Evolutionary conservation across 2,329 filamentous ascomycete genomes (phyloP).

Genomic region (Sporothrix inflata): DNA sequence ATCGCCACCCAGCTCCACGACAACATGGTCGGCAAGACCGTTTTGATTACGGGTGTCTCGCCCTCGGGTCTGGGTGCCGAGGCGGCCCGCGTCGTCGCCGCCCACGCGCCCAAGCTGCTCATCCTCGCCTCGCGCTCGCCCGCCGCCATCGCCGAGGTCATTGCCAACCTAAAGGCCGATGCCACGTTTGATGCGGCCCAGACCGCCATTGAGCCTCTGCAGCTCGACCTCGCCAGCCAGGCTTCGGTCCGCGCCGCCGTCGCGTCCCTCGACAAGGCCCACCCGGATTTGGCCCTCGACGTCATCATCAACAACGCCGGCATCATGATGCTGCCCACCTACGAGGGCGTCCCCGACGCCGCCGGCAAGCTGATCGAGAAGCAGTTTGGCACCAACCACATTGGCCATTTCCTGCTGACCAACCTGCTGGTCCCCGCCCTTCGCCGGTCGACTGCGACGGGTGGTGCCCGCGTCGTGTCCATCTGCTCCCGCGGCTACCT

Average conservation of each 20-base stretch:
- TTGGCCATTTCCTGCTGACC: slow-evolving; percentile 55
- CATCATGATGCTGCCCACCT: slow-evolving; percentile 42
- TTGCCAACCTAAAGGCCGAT: slow-evolving; percentile 26
- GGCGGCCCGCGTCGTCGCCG: slow-evolving; percentile 29
- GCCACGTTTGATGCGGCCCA: slow-evolving; percentile 35
- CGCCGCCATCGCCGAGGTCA: slow-evolving; percentile 25
- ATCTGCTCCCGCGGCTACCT: slow-evolving; percentile 49
- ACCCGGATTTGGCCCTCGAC: slow-evolving; percentile 42
- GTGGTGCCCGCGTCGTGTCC: slow-evolving; percentile 46
- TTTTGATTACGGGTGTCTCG: slow-evolving; percentile 34
- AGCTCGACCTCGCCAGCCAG: slow-evolving; percentile 45
- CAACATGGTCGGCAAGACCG: slow-evolving; percentile 31
- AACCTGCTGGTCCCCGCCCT: slow-evolving; percentile 53
- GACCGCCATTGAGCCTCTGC: slow-evolving; percentile 40
- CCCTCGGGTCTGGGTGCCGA: slow-evolving; percentile 30
- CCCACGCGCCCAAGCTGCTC: slow-evolving; percentile 30
- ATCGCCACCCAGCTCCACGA: slow-evolving; percentile 28
- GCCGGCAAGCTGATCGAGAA: slow-evolving; percentile 40
- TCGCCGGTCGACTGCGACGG: slow-evolving; percentile 37
- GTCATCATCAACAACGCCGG: slow-evolving; percentile 50
- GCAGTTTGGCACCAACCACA: slow-evolving; percentile 54
- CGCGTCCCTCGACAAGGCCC: slow-evolving; percentile 38
- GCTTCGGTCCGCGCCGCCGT: slow-evolving; percentile 44
- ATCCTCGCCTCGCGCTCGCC: slow-evolving; percentile 31
- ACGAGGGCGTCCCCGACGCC: slow-evolving; percentile 40